Conservation (phyloP, 1,139 yeast species). For the Hyphopichia fennica region DNA sequence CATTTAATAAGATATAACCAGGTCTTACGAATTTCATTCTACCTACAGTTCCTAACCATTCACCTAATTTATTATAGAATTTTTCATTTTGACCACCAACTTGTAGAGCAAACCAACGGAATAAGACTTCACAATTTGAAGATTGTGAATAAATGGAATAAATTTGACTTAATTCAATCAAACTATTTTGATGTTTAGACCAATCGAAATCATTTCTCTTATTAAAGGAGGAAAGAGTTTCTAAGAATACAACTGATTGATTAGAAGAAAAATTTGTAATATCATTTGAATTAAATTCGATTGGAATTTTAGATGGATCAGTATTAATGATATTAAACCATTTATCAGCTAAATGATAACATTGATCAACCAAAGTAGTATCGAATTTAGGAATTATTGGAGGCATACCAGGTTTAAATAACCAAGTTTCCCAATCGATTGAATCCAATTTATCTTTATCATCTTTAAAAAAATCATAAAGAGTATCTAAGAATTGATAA, state of each 20-base stretch:
- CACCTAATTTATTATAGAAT: constrained; percentile 56
- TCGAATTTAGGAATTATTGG: constrained; percentile 76
- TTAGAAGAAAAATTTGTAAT: constrained; percentile 62
- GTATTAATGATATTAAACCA: constrained; percentile 52
- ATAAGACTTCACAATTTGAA: constrained; percentile 76
- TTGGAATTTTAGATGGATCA: constrained; percentile 9
- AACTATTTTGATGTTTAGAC: constrained; percentile 38
- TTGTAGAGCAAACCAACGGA: constrained; percentile 72
- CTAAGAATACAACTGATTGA: constrained; percentile 78
- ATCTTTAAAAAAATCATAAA: constrained; percentile 63
- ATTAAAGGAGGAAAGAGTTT: constrained; percentile 48
- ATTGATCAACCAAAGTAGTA: constrained; percentile 73
- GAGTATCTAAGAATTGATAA: constrained; percentile 72
- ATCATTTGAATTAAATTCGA: constrained; percentile 39
- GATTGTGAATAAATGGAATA: constrained; percentile 50
- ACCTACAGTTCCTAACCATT: constrained; percentile 47
- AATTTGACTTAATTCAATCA: constrained; percentile 40
- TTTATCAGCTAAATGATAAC: constrained; percentile 60
- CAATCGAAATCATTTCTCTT: constrained; percentile 32
- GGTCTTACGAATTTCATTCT: constrained; percentile 47
- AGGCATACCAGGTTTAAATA: constrained; percentile 81
- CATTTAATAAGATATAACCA: constrained; percentile 33
- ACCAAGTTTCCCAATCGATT: constrained; percentile 86
- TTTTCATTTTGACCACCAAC: constrained; percentile 47
- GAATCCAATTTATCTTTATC: constrained; percentile 53